Percentiles rank a stretch among this genome's conserved stretches.
These are phyloP conservation scores for Talaromyces sp. DNA, from an alignment of 2,329 filamentous ascomycete species.

Conservation along the genomic window DNA sequence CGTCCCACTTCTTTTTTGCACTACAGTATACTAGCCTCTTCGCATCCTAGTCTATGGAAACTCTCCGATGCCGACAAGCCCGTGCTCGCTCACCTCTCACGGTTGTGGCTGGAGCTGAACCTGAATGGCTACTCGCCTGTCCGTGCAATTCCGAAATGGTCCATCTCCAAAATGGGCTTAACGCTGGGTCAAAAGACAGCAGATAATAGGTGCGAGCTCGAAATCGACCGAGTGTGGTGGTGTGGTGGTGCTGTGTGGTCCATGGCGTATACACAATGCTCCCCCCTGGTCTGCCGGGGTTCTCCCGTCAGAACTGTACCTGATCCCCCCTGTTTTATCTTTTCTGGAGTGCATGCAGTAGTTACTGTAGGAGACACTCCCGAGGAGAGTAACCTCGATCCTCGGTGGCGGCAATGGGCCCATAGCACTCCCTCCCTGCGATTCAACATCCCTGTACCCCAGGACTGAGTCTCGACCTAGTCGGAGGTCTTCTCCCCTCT, in stretches of 20 bases:
- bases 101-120: slow-evolving; percentile 22
- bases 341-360: slow-evolving; percentile 19
- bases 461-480: too few species aligned
- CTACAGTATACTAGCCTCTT: neutral
- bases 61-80: slow-evolving; percentile 17
- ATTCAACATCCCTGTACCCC: too few species aligned
- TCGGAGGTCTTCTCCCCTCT: neutral
- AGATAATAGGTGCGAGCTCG: too few species aligned
- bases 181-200: neutral
- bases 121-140: slow-evolving; percentile 9
- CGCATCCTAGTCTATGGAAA: slow-evolving; percentile 1
- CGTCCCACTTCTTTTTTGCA: slow-evolving; percentile 1
- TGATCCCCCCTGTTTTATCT: neutral
- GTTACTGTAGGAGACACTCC: neutral
- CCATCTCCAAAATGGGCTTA: neutral
- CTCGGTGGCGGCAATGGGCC: too few species aligned
- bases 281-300: slow-evolving; percentile 7
- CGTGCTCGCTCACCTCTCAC: slow-evolving; percentile 8
- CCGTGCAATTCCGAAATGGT: slow-evolving; percentile 2
- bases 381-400: too few species aligned
- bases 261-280: too few species aligned
- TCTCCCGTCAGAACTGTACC: slow-evolving; percentile 6
- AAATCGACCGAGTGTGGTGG: too few species aligned
- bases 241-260: too few species aligned
- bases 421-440: too few species aligned